Evolutionary conservation across 305 asterid species (phyloP), one percentile per base, ranked within the genome.

Genomic region (Nicotiana rustica): DNA sequence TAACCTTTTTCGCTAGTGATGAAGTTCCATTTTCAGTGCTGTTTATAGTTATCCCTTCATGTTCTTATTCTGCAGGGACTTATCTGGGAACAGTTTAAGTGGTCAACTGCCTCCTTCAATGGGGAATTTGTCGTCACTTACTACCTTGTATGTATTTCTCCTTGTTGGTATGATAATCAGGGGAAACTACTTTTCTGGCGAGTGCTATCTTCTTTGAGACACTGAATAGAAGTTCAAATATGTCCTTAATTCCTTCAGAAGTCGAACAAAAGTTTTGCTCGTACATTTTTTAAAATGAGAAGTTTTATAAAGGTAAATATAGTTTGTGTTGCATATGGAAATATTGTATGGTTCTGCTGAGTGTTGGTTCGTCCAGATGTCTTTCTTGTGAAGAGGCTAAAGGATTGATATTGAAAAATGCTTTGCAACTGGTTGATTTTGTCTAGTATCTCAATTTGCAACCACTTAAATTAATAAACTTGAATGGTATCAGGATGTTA

Each of bases 71-170:
- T 88, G 83, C 90, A 96, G 99, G 92, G 94, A 94, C 87, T 89
- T 96, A 57, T 96, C 99, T 7, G 86, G 90, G 57, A 96, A 96
- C 85, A 88, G 35, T 82, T 92, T 96, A 87, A 88, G 86, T n/a
- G 91, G 95, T 59, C 93, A 49, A 69, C 91, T 96, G 85, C 99
- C 99, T 83, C 83, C 95, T 85, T 96, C 99, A 41, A 86, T 96
- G 94, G 93, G 87, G 86, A 89, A 44, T 80, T 88, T 93, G 90
- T 78, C 92, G 9, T 84, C 94, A 79, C 92, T 96, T 78, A 82
- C 88, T 44, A 85, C 90, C 84, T 82, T 96, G 99, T 96, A 87
- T 91, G 99, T 86, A 80, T 67, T 87, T 80, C 56, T 81, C 44
- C 71, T 21, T 57, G 5, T 68, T 71, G 52, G 67, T 7, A 70